Conservation (phyloP, 768 basidiomycete species). For the Amanita inopinata region DNA sequence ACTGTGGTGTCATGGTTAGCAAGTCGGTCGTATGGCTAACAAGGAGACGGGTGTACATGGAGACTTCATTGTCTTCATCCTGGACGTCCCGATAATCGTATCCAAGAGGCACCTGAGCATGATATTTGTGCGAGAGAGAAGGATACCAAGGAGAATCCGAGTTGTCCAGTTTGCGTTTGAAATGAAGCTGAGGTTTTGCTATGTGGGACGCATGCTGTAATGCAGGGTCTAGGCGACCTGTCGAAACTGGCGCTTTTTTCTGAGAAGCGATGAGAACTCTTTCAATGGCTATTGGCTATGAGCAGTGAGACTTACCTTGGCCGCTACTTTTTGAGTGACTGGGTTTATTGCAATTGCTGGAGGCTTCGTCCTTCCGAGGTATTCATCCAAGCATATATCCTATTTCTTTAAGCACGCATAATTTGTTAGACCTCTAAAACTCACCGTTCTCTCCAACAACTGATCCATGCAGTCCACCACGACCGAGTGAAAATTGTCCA, state of each 20-base stretch:
- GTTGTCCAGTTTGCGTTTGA: slow-evolving; percentile 54
- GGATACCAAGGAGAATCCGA: slow-evolving; percentile 58
- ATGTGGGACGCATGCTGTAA: slow-evolving; percentile 70
- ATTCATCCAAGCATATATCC: slow-evolving; percentile 81
- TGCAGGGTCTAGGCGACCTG: slow-evolving; percentile 44
- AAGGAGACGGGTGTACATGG: slow-evolving; percentile 20
- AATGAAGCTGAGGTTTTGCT: slow-evolving; percentile 73
- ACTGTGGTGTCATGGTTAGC: slow-evolving; percentile 15
- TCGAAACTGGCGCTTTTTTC: slow-evolving; percentile 21
- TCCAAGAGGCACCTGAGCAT: slow-evolving; percentile 78
- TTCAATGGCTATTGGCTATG: too few species aligned
- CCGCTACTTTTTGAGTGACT: slow-evolving; percentile 16
- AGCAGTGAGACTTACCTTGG: slow-evolving; percentile 22
- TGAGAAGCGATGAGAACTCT: slow-evolving; percentile 10
- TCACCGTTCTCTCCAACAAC: slow-evolving; percentile 74
- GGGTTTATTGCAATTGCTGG: slow-evolving; percentile 54
- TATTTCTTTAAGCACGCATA: slow-evolving; percentile 17
- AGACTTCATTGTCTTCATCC: slow-evolving; percentile 15
- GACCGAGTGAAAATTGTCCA: slow-evolving; percentile 70
- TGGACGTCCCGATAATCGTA: slow-evolving; percentile 33
- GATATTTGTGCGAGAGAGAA: slow-evolving; percentile 63
- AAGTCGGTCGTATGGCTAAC: slow-evolving; percentile 9
- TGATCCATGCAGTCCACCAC: slow-evolving; percentile 83
- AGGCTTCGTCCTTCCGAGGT: slow-evolving; percentile 58
- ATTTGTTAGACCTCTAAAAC: slow-evolving; percentile 15